These are phyloP conservation scores for Datisca glomerata DNA, from an alignment of 306 rosid genomes.

Conservation along the genomic window DNA sequence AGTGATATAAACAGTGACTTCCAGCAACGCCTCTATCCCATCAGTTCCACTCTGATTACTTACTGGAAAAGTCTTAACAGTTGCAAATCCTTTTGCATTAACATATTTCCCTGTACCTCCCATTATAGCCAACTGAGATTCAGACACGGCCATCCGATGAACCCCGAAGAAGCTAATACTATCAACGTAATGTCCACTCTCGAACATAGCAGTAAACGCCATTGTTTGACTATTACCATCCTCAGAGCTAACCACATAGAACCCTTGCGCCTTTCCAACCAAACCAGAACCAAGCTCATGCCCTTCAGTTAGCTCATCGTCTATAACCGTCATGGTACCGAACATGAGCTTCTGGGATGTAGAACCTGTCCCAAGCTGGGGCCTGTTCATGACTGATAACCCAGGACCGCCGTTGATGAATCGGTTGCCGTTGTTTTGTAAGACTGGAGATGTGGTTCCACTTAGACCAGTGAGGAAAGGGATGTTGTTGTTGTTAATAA, in stretches of 20 bases:
- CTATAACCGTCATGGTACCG: slow-evolving; percentile 72
- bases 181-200: slow-evolving; percentile 51
- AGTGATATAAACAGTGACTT: neutral
- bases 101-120: slow-evolving; percentile 77
- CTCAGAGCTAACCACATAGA: slow-evolving; percentile 53
- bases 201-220: slow-evolving; percentile 68
- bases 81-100: slow-evolving; percentile 55
- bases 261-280: slow-evolving; percentile 74
- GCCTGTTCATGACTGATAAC: slow-evolving; percentile 7
- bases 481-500: slow-evolving; percentile 61
- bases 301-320: slow-evolving; percentile 71
- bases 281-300: slow-evolving; percentile 63
- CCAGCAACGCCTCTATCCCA: neutral
- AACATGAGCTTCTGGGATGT: slow-evolving; percentile 56
- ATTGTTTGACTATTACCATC: slow-evolving; percentile 71
- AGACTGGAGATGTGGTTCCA: slow-evolving; percentile 33
- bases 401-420: slow-evolving; percentile 13
- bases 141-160: slow-evolving; percentile 43
- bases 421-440: slow-evolving; percentile 38
- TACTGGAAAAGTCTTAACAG: slow-evolving; percentile 21
- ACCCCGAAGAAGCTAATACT: slow-evolving; percentile 74
- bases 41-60: neutral
- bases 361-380: slow-evolving; percentile 38
- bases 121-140: slow-evolving; percentile 68
- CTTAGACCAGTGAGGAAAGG: slow-evolving; percentile 83